phyloP scores from a whole-genome alignment of 495 filamentous ascomycete species.

The Aspergillus haitiensis region DNA sequence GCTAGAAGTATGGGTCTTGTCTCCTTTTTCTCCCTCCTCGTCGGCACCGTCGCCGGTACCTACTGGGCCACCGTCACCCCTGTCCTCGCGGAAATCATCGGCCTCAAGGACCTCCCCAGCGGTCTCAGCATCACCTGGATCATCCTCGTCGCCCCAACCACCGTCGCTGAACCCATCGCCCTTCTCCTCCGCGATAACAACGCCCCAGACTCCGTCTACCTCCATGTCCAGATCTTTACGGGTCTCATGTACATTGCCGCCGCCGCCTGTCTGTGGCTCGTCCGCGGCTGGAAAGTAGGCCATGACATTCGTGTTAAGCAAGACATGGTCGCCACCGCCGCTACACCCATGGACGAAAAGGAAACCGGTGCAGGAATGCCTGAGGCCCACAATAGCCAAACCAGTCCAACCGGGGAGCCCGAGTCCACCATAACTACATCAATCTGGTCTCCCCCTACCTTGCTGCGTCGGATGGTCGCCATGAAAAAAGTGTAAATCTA shows the following conservation, averaged over 20 bases:
- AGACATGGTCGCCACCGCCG: conserved; percentile 14
- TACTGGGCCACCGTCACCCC: conserved; percentile 73
- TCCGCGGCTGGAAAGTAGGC: conserved; percentile 58
- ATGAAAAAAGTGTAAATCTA: conserved; percentile 33
- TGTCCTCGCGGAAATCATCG: conserved; percentile 76
- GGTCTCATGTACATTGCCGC: conserved; percentile 66
- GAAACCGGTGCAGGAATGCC: background rate
- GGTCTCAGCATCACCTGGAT: conserved; percentile 78
- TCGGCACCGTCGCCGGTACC: conserved; percentile 69
- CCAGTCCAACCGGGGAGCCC: background rate
- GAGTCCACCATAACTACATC: conserved; percentile 1
- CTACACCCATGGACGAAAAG: background rate
- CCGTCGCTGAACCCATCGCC: conserved; percentile 72
- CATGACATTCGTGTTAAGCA: conserved; percentile 47
- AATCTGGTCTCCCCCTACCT: conserved; percentile 31
- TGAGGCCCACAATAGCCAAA: background rate
- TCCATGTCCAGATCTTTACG: conserved; percentile 64
- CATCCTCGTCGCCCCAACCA: conserved; percentile 67
- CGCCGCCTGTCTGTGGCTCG: conserved; percentile 50
- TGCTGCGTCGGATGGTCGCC: conserved; percentile 38
- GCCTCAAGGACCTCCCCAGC: conserved; percentile 67
- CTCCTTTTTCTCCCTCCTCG: conserved; percentile 68
- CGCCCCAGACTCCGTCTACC: conserved; percentile 48
- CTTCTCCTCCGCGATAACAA: conserved; percentile 58
- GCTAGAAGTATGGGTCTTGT: conserved; percentile 64